Conservation (phyloP, 805 yeast species). For the Ogataea wickerhamii region DNA sequence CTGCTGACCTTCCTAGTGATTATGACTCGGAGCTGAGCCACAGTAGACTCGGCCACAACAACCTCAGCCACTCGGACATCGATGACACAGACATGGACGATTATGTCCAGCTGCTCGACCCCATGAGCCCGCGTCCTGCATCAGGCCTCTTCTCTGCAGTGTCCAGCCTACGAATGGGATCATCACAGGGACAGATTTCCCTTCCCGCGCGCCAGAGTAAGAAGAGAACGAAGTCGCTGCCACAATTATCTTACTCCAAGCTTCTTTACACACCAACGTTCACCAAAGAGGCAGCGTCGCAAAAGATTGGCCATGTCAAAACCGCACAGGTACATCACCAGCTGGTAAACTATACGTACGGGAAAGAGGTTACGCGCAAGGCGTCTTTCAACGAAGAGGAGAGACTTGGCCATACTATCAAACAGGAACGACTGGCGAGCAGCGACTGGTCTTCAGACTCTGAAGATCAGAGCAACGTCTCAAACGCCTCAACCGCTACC, state of each 20-base stretch:
- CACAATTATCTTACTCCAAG: slow-evolving; percentile 49
- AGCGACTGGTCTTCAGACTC: slow-evolving; percentile 21
- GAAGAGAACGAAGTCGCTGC: slow-evolving; percentile 50
- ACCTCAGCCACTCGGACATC: slow-evolving; percentile 1
- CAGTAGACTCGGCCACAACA: neutral
- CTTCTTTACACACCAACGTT: slow-evolving; percentile 36
- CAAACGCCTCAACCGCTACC: slow-evolving; percentile 13
- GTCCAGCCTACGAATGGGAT: slow-evolving; percentile 16
- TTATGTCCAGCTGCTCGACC: slow-evolving; percentile 5
- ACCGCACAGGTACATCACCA: slow-evolving; percentile 33
- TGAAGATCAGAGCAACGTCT: slow-evolving; percentile 17
- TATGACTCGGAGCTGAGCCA: neutral
- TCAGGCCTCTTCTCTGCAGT: slow-evolving; percentile 16
- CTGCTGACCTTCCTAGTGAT: neutral
- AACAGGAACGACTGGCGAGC: slow-evolving; percentile 6
- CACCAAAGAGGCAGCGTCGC: slow-evolving; percentile 31
- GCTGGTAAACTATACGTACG: slow-evolving; percentile 28
- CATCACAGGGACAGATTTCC: slow-evolving; percentile 13
- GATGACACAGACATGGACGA: slow-evolving; percentile 11
- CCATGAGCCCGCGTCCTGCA: slow-evolving; percentile 15
- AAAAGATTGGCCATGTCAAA: slow-evolving; percentile 41
- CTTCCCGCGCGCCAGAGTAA: slow-evolving; percentile 21
- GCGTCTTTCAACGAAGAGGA: slow-evolving; percentile 24
- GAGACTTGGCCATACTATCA: neutral
- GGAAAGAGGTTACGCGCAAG: slow-evolving; percentile 20